A percentile compares a stretch with the other conserved stretches of the same genome.
Conservation (phyloP, 2,329 filamentous ascomycete genomes). For the Trichoderma endophyticum region DNA sequence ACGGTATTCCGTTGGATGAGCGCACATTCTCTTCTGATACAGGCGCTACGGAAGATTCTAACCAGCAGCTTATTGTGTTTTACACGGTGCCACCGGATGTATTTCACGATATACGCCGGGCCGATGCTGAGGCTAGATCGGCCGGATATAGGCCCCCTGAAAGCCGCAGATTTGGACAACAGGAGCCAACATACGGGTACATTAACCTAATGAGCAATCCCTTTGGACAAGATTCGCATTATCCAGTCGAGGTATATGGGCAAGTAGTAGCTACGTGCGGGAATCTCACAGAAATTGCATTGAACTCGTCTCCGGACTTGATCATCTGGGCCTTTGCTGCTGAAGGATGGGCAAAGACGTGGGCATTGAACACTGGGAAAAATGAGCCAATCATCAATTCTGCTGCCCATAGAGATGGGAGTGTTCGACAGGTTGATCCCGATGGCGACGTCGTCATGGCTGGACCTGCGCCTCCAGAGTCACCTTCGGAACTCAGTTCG, state of each 20-base stretch:
- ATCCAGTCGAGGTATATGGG: conserved; percentile 32
- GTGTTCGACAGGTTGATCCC: conserved; percentile 31
- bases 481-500: neutral
- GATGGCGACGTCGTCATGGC: conserved; percentile 33
- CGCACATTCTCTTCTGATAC: neutral
- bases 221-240: conserved; percentile 21
- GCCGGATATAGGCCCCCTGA: conserved; percentile 2
- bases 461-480: neutral
- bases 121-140: conserved; percentile 15
- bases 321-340: conserved; percentile 36
- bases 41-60: neutral
- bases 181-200: conserved; percentile 23
- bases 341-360: conserved; percentile 34
- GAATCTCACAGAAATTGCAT: conserved; percentile 32
- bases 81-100: conserved; percentile 60
- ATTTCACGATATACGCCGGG: conserved; percentile 39
- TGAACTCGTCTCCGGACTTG: conserved; percentile 34
- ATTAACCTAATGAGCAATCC: conserved; percentile 23
- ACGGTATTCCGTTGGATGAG: neutral
- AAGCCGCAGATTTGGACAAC: conserved; percentile 4
- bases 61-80: conserved; percentile 48
- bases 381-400: conserved; percentile 21
- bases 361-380: conserved; percentile 30
- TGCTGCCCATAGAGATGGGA: conserved; percentile 31
- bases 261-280: conserved; percentile 32